Evolutionary conservation across 495 filamentous ascomycete species (phyloP).

Genomic region (Articulospora tetracladia): DNA sequence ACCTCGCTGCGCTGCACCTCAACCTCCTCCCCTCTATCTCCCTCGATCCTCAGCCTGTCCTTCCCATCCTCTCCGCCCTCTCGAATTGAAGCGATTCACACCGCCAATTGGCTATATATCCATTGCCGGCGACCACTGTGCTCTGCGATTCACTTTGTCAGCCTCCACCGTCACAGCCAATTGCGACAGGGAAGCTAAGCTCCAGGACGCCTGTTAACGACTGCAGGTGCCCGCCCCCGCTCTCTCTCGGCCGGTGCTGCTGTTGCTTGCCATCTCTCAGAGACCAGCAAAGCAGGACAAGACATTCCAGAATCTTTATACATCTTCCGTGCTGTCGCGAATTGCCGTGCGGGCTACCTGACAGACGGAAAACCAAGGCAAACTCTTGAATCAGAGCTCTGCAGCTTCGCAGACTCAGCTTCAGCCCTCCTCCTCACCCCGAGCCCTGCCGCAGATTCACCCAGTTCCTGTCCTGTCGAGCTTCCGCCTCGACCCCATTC

Average conservation of each 20-base stretch:
- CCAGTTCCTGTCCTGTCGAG: conserved; percentile 5
- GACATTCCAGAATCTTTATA: conserved; percentile 24
- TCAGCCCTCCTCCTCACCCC: neutral
- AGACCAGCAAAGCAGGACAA: conserved; percentile 6
- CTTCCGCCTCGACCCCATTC: conserved; percentile 12
- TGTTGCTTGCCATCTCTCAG: conserved; percentile 3
- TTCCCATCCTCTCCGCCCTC: neutral
- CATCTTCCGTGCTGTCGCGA: neutral
- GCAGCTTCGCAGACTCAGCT: neutral
- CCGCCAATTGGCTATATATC: conserved; percentile 1
- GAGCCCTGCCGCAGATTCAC: neutral
- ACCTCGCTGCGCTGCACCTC: neutral
- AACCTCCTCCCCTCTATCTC: neutral
- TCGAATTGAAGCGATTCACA: neutral
- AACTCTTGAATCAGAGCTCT: neutral
- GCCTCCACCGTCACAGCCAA: conserved; percentile 8
- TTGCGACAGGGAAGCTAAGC: conserved; percentile 16
- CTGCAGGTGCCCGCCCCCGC: conserved; percentile 20
- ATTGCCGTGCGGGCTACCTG: neutral
- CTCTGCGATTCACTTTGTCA: neutral
- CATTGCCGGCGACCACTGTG: neutral
- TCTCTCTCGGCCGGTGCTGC: conserved; percentile 14
- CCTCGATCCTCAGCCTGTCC: conserved; percentile 1
- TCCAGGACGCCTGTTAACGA: conserved; percentile 11
- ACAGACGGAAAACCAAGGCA: neutral